Percentiles rank a stretch among this genome's conserved stretches.
These are phyloP conservation scores for Gigaspora rosea DNA, from an alignment of 192 early-diverging fungal genomes.

Conservation along the genomic window DNA sequence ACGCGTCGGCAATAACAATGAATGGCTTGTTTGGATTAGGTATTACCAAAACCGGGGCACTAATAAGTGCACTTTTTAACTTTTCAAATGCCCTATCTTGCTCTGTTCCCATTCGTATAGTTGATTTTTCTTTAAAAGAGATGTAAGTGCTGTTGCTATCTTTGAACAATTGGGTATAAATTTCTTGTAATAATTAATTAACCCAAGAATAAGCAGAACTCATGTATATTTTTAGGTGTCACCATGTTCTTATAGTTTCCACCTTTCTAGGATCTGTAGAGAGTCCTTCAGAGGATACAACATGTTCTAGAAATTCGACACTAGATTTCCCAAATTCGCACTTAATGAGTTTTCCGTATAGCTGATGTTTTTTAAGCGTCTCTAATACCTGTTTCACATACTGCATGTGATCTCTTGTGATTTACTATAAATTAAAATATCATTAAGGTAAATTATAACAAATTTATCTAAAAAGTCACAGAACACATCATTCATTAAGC, in stretches of 20 bases:
- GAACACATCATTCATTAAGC: no score
- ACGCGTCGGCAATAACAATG: slow-evolving; percentile 30
- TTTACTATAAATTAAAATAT: slow-evolving; percentile 44
- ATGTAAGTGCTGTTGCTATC: slow-evolving; percentile 33
- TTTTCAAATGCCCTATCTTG: slow-evolving; percentile 34
- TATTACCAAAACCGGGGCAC: slow-evolving; percentile 41
- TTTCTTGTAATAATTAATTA: slow-evolving; percentile 41
- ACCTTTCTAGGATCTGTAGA: slow-evolving; percentile 30
- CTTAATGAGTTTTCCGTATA: slow-evolving; percentile 33
- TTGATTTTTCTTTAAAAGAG: slow-evolving; percentile 33
- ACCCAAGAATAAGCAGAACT: slow-evolving; percentile 42
- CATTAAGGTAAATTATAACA: no score
- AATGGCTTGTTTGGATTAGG: slow-evolving; percentile 26
- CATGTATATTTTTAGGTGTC: slow-evolving; percentile 18
- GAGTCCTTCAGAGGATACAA: slow-evolving; percentile 30
- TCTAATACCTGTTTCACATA: slow-evolving; percentile 36
- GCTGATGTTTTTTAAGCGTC: slow-evolving; percentile 4
- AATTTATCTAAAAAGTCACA: no score
- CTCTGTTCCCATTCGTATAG: slow-evolving; percentile 24
- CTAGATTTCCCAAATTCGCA: slow-evolving; percentile 34
- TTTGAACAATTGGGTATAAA: slow-evolving; percentile 41
- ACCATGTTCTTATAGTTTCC: slow-evolving; percentile 28
- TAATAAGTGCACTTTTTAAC: slow-evolving; percentile 22
- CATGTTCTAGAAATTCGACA: slow-evolving; percentile 41
- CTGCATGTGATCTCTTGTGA: slow-evolving; percentile 35